Base-by-base conservation (phyloP, 2,329 filamentous ascomycete genomes). In the Whalleya microplaca region DNA sequence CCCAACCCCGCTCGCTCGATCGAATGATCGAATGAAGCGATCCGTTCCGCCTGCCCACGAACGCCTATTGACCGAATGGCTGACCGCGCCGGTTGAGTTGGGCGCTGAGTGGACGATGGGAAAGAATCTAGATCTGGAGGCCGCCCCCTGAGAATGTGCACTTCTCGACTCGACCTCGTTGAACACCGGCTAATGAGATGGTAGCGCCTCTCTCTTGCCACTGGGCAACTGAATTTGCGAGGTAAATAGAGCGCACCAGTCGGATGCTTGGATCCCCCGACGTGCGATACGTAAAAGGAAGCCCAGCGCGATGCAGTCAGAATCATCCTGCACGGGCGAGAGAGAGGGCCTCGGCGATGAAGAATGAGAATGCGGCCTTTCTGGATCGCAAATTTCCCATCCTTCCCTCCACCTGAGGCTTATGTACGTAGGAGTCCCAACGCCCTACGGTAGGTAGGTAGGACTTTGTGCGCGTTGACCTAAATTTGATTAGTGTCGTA, bases 401-500 rank as follows among this genome's bases (percentile, higher is more conserved):
- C 6, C 14, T 14, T 12, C 32, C 14, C 3, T 37, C 9, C 14
- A 6, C 4, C 10, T 12, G 10, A 37, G 32, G 14, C 14, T 37
- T 16, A 37, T 37, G 27, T 12, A 37, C 14, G 5, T 37, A 37
- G n/a, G n/a, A n/a, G n/a, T n/a, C n/a, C n/a, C n/a, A n/a, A n/a
- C n/a, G n/a, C n/a, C 32, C 32, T 14, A 37, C 32, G 6, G 32
- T 20, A 19, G 21, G 27, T 45, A 45, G 3, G 43, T 58, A 60
- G 60, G 53, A 60, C 50, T 58, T 58, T 53, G 52, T 55, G 55
- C 44, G 41, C 19, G 53, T 50, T 59, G 51, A 55, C 55, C 54
- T 60, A 60, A 54, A 60, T 58, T 48, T 58, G 51, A 6, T 21
- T 21, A 51, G 51, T 58, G 47, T 51, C 49, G 60, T 62, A 62